Conservation (phyloP, 2,329 filamentous ascomycete species). For the Endoconidiophora polonica region DNA sequence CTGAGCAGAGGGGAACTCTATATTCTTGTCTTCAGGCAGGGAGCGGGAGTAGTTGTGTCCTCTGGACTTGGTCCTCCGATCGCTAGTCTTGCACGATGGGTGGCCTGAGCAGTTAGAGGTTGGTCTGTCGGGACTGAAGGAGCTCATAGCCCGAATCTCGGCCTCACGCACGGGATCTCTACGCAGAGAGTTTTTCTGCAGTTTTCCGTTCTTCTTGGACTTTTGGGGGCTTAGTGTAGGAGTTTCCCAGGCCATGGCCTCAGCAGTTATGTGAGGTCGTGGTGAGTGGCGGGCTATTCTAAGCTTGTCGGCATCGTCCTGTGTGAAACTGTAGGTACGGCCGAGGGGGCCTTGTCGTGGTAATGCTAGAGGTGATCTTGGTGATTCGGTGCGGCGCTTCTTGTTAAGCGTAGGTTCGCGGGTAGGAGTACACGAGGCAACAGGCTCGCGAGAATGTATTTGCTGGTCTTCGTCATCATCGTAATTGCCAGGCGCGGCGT, state of each 20-base stretch:
- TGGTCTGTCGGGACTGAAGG: slow-evolving; percentile 35
- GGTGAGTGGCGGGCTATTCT: slow-evolving; percentile 21
- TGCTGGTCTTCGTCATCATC: slow-evolving; percentile 15
- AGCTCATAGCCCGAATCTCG: slow-evolving; percentile 74
- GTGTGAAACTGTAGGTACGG: slow-evolving; percentile 45
- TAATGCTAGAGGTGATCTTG: slow-evolving; percentile 23
- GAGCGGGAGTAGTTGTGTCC: slow-evolving; percentile 45
- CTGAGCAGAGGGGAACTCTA: slow-evolving; percentile 50
- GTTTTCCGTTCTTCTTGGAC: slow-evolving; percentile 7
- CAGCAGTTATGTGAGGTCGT: background rate
- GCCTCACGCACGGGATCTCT: slow-evolving; percentile 60
- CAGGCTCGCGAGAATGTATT: slow-evolving; percentile 14
- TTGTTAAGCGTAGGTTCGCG: slow-evolving; percentile 20
- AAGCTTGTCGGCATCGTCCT: slow-evolving; percentile 39
- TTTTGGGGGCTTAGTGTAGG: slow-evolving; percentile 10
- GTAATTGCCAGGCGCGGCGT: slow-evolving; percentile 22
- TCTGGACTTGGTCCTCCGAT: slow-evolving; percentile 35
- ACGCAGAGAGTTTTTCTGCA: slow-evolving; percentile 2
- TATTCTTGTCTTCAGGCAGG: slow-evolving; percentile 28
- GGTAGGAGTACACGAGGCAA: slow-evolving; percentile 10
- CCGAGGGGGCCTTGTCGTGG: slow-evolving; percentile 15
- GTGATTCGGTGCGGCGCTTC: slow-evolving; percentile 29
- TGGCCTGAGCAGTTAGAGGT: slow-evolving; percentile 43
- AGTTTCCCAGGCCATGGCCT: slow-evolving; percentile 2
- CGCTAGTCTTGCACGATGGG: slow-evolving; percentile 34